Evolutionary conservation across 2,329 filamentous ascomycete genomes (phyloP).

Genomic region (Macrophomina phaseolina): DNA sequence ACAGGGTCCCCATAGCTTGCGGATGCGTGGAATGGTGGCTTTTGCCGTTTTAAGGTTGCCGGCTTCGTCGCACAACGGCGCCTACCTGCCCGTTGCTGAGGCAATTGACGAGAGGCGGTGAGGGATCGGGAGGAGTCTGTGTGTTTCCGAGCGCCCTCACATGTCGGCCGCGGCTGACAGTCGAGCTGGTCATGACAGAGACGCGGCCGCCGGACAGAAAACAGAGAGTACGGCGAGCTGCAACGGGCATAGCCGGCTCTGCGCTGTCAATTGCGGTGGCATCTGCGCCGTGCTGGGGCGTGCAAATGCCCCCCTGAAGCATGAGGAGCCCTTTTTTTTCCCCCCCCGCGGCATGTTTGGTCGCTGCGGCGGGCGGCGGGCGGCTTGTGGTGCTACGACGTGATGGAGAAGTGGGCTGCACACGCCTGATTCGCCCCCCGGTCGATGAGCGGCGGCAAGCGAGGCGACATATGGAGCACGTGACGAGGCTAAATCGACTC

Average conservation of each 20-base stretch:
- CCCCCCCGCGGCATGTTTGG: background rate
- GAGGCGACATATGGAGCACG: slow-evolving; percentile 7
- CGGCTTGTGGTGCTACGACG: slow-evolving; percentile 10
- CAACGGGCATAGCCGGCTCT: slow-evolving; percentile 5
- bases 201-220: background rate
- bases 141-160: slow-evolving; percentile 8
- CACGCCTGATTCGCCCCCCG: slow-evolving; percentile 7
- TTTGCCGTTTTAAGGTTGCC: slow-evolving; percentile 16
- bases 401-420: slow-evolving; percentile 21
- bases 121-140: slow-evolving; percentile 9
- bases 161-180: slow-evolving; percentile 1
- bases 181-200: background rate
- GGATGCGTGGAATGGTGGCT: slow-evolving; percentile 3
- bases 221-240: background rate
- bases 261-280: slow-evolving; percentile 1
- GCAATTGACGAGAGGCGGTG: slow-evolving; percentile 18
- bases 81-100: slow-evolving; percentile 7
- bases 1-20: slow-evolving; percentile 23
- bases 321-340: background rate
- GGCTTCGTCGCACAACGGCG: slow-evolving; percentile 11
- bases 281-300: slow-evolving; percentile 10
- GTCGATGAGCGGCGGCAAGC: slow-evolving; percentile 19
- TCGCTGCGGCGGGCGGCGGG: slow-evolving; percentile 6
- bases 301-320: background rate
- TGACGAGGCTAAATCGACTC: slow-evolving; percentile 21